Base-by-base conservation (phyloP, 306 rosid species). In the Begonia fuchsioides region DNA sequence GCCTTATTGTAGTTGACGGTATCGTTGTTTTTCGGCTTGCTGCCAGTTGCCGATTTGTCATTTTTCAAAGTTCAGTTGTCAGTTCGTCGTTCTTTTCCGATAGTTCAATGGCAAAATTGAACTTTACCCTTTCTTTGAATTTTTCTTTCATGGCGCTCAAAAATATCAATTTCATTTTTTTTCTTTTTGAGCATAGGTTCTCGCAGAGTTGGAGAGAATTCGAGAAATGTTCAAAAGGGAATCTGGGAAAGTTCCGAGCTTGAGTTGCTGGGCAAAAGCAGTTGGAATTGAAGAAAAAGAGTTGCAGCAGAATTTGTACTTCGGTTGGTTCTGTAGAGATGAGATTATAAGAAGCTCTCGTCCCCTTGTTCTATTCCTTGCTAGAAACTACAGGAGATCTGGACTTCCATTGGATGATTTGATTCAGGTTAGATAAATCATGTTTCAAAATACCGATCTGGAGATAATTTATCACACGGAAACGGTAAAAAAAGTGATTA, bases 211-310 rank as follows among this genome's bases (percentile, higher is more conserved):
- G 74, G 93, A 81, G 60, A 80, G 73, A 71, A 66, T 81, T 51
- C 76, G 71, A 69, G 59, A 51, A 53, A 61, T 76, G 16, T 49
- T 84, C 65, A 92, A 84, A 66, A 77, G 67, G 66, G 90, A 79
- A 59, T 68, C 78, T 3, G 75, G 82, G 26, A 65, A 38, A 56
- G 72, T 52, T 38, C 82, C 66, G 15, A 84, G 76, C 68, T 60
- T 84, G 72, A 74, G 79, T 47, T 65, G 68, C 68, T 84, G 97
- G 95, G 95, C 97, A 3, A 71, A 74, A 62, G 92, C 93, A 46
- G 74, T 76, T 19, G 74, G 95, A 40, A 52, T 84, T 52, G 75
- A 76, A 52, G 72, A 68, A 61, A 79, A 76, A 64, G 73, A 57
- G 63, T 74, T 90, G 48, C 68, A 56, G 44, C 72, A 68, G 59